Evolutionary conservation across 2,329 filamentous ascomycete species (phyloP).

Genomic region (Penicillium sp.): DNA sequence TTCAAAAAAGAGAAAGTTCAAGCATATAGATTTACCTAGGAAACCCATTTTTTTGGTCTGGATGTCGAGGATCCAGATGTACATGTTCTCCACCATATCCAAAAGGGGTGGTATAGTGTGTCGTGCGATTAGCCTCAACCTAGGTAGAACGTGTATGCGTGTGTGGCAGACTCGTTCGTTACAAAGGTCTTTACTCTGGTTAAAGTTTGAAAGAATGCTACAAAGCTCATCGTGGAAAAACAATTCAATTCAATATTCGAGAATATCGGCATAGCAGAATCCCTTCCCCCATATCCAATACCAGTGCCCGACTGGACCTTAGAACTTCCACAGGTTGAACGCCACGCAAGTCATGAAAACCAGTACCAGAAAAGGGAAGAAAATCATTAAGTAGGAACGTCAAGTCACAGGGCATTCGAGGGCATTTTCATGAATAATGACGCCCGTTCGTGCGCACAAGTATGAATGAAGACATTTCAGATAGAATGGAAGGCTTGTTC

Average conservation of each 20-base stretch:
- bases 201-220: not conserved
- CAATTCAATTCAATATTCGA: slow-evolving; percentile 11
- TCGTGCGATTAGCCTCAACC: no score
- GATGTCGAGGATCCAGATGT: no score
- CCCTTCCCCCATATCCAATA: slow-evolving; percentile 17
- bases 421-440: slow-evolving; percentile 16
- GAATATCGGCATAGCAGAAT: slow-evolving; percentile 2
- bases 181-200: no score
- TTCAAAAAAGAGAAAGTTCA: no score
- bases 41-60: no score
- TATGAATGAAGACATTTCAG: slow-evolving; percentile 25
- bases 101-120: no score
- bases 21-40: no score
- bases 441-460: slow-evolving; percentile 17
- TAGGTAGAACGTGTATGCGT: no score
- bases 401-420: slow-evolving; percentile 24
- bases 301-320: slow-evolving; percentile 14
- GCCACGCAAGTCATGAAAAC: slow-evolving; percentile 21
- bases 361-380: slow-evolving; percentile 14
- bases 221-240: not conserved
- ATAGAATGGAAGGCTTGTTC: slow-evolving; percentile 11
- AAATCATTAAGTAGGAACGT: slow-evolving; percentile 27
- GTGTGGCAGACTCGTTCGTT: no score
- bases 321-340: slow-evolving; percentile 20
- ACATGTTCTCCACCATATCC: no score